A percentile compares a stretch with the other conserved stretches of the same genome.
These are phyloP conservation scores for Podila minutissima DNA, from an alignment of 192 early-diverging fungal genomes.

Conservation along the genomic window DNA sequence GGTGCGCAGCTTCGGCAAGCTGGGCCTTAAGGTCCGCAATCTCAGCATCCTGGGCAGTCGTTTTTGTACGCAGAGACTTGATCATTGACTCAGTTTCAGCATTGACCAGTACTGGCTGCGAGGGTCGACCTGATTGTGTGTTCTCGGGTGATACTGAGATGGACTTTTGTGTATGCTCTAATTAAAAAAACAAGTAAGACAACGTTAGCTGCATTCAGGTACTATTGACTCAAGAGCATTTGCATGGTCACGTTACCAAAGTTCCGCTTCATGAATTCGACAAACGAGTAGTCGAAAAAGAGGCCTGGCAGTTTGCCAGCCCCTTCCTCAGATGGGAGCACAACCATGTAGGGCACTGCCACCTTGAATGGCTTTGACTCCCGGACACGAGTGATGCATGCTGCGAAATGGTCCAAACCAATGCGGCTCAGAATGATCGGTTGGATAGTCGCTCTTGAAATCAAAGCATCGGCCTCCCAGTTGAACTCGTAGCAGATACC, in stretches of 20 bases:
- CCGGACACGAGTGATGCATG: constrained; percentile 84
- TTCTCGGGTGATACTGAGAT: constrained; percentile 25
- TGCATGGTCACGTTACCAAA: constrained; percentile 67
- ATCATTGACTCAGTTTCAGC: constrained; percentile 45
- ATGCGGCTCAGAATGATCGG: constrained; percentile 88
- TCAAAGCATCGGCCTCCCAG: constrained; percentile 77
- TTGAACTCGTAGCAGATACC: constrained; percentile 92
- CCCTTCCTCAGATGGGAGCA: constrained; percentile 70
- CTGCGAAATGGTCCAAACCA: constrained; percentile 86
- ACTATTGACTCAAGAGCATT: constrained; percentile 35
- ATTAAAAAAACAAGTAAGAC: constrained; percentile 20
- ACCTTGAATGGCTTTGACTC: constrained; percentile 86
- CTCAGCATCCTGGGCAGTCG: constrained; percentile 22
- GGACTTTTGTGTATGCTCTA: constrained; percentile 43
- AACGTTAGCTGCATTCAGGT: constrained; percentile 49
- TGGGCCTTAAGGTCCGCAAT: constrained; percentile 21
- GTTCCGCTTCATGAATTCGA: constrained; percentile 84
- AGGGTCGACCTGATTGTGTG: not conserved
- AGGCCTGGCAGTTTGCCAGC: constrained; percentile 71
- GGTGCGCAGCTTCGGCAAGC: not conserved
- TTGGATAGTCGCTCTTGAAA: constrained; percentile 82
- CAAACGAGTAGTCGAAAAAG: constrained; percentile 86
- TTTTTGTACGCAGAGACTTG: constrained; percentile 35
- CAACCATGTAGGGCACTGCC: constrained; percentile 68
- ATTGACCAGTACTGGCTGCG: not conserved